Evolutionary conservation across 2,329 filamentous ascomycete species (phyloP), one percentile per base, ranked within the genome.

Genomic region (Fusarium marasasianum): DNA sequence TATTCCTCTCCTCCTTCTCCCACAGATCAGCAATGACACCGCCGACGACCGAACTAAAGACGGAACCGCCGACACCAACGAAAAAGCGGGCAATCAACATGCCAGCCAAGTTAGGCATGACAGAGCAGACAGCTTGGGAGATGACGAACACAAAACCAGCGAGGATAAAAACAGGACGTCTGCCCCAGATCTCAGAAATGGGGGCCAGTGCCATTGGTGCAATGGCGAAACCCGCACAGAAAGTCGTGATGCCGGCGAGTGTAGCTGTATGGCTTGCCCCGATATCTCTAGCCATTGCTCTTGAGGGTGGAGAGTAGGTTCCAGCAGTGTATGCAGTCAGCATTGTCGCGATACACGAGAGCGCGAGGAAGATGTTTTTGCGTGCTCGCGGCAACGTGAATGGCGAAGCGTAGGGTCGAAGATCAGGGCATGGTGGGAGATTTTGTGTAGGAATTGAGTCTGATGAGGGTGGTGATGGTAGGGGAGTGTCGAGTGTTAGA

Each of bases 21-120:
- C 95, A 98, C 66, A 98, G 89, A 79, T 98, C 95, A 57, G 93
- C 92, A 45, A 98, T 92, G 8, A 98, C 93, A 8, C 95, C 95
- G n/a, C 95, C 95, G 1, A 97, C 92, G 88, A 98, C 95, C 29
- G 94, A 96, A 50, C 92, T 94, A 79, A 97, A 97, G 0, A 87
- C 91, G 55, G 91, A 94, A 11, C 90, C 92, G 12, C 93, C 93
- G n/a, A 91, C 90, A 3, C 95, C 95, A 15, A 91, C 88, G 53
- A 96, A 87, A 79, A 98, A 93, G 2, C 95, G 89, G 0, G 91
- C 89, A 6, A 95, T 83, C 1, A 97, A 81, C 88, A 98, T 93
- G 6, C 93, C 94, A 0, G 89, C 89, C 71, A 93, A 90, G 6
- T 89, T 89, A 0, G 87, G 85, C 11, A 94, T 93, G 0, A 94